Evolutionary conservation across 352 stramenopile species (phyloP).

Genomic region (Aphanomyces invadans): DNA sequence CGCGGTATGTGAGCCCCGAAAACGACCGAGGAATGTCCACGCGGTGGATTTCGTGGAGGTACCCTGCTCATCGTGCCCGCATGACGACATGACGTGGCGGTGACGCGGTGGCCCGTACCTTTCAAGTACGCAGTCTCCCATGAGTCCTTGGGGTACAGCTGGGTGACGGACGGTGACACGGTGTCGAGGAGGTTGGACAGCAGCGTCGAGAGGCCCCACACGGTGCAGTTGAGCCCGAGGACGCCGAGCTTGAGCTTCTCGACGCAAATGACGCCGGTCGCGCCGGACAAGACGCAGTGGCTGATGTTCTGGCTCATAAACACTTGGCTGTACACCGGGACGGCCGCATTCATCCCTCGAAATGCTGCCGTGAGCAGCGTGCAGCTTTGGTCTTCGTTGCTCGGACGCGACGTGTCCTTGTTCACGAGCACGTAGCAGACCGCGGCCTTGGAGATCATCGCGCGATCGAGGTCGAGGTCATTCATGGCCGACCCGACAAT

Average conservation of each 20-base stretch:
- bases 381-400: conserved; percentile 22
- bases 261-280: conserved; percentile 59
- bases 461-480: conserved; percentile 65
- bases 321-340: conserved; percentile 68
- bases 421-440: conserved; percentile 55
- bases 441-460: conserved; percentile 41
- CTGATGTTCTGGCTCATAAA: conserved; percentile 57
- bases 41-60: conserved; percentile 41
- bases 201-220: conserved; percentile 57
- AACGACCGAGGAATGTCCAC: conserved; percentile 77
- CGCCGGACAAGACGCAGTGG: conserved; percentile 66
- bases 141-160: conserved; percentile 15
- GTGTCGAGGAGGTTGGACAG: conserved; percentile 49
- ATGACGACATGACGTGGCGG: too few species aligned
- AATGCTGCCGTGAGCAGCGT: conserved; percentile 62
- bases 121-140: conserved; percentile 21
- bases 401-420: conserved; percentile 15
- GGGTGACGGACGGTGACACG: conserved; percentile 13
- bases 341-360: conserved; percentile 54
- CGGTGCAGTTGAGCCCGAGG: conserved; percentile 53
- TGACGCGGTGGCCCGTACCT: too few species aligned
- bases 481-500: conserved; percentile 74
- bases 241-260: conserved; percentile 68
- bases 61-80: background rate
- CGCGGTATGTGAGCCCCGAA: conserved; percentile 64